Conservation (phyloP, 441 rosid genomes). For the Populus trichocarpa region DNA sequence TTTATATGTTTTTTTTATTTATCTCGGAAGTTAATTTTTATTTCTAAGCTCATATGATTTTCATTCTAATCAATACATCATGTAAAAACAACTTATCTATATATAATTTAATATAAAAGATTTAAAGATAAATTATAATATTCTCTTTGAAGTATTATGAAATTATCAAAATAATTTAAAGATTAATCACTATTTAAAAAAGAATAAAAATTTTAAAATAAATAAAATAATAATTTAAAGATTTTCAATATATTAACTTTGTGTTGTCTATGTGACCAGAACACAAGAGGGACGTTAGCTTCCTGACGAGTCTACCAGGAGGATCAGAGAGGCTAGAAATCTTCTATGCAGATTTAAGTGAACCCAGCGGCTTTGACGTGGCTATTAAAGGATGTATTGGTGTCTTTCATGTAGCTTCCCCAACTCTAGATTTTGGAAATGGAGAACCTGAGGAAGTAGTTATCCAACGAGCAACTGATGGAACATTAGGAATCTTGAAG, state of each 20-base stretch:
- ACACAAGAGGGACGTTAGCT: slow-evolving; percentile 29
- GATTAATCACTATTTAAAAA: no score
- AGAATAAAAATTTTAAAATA: no score
- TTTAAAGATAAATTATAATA: no score
- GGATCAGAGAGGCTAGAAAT: slow-evolving; percentile 27
- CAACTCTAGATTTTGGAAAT: slow-evolving; percentile 56
- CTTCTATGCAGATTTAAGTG: slow-evolving; percentile 54
- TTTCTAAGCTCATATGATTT: no score
- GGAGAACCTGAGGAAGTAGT: slow-evolving; percentile 60
- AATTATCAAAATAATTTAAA: no score
- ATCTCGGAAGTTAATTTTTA: neutral
- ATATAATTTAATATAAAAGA: no score
- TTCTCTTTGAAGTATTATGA: no score
- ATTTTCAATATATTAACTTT: no score
- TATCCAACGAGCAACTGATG: slow-evolving; percentile 39
- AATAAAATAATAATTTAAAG: no score
- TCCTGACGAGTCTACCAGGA: slow-evolving; percentile 32
- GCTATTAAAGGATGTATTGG: slow-evolving; percentile 63
- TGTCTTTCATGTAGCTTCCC: slow-evolving; percentile 75
- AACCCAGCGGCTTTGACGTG: slow-evolving; percentile 51
- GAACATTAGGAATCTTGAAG: slow-evolving; percentile 52
- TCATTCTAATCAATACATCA: no score
- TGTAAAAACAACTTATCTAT: no score
- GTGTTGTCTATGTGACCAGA: slow-evolving; percentile 11
- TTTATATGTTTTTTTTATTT: no score